Conservation (phyloP, 768 basidiomycete species). For the Cyclocybe cylindracea region DNA sequence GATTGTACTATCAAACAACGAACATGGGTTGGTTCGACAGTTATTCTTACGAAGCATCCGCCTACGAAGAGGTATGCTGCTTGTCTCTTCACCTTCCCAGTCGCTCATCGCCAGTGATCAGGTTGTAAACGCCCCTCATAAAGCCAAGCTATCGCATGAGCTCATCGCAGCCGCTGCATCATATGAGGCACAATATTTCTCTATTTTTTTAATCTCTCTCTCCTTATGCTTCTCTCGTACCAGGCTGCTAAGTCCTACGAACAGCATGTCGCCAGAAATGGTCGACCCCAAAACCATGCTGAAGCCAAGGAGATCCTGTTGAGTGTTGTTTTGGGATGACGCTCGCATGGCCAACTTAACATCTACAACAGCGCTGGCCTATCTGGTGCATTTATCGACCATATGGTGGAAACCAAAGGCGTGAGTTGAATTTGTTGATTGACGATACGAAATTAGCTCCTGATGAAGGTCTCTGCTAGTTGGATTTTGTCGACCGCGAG, state of each 20-base stretch:
- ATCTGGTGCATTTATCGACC: conserved; percentile 54
- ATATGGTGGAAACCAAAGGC: conserved; percentile 55
- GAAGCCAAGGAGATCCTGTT: conserved; percentile 60
- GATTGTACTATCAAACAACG: too few relatives aligned
- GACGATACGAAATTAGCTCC: neutral
- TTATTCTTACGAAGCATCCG: conserved; percentile 41
- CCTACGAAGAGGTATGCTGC: conserved; percentile 39
- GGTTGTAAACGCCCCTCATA: conserved; percentile 52
- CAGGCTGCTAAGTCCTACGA: conserved; percentile 69
- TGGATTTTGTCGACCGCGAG: conserved; percentile 23
- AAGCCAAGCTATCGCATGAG: conserved; percentile 64
- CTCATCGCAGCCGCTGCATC: conserved; percentile 67
- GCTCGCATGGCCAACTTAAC: neutral
- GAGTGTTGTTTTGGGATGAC: neutral
- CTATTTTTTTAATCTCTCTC: neutral
- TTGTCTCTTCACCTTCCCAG: neutral
- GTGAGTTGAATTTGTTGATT: conserved; percentile 19
- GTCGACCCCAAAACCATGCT: conserved; percentile 48
- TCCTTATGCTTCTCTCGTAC: neutral
- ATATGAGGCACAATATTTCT: conserved; percentile 47
- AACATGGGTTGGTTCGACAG: conserved; percentile 45
- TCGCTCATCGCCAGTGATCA: conserved; percentile 19
- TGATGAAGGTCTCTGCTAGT: conserved; percentile 7
- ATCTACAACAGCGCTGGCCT: conserved; percentile 45
- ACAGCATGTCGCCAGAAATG: conserved; percentile 49